These are phyloP conservation scores for Batrachochytrium dendrobatidis DNA, from an alignment of 371 early-diverging fungal genomes.

Conservation along the genomic window DNA sequence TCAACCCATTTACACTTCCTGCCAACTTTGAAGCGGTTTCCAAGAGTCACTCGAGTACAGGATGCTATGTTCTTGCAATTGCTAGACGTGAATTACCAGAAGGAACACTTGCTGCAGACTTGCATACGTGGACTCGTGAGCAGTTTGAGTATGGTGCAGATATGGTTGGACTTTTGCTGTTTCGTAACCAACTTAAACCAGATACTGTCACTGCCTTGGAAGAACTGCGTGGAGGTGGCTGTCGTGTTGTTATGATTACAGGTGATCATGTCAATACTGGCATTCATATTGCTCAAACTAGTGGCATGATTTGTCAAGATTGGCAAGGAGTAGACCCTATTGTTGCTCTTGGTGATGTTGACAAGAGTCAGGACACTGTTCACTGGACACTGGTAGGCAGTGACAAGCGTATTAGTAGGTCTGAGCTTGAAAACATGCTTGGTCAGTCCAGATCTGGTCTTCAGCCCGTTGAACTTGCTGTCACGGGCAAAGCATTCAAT, in stretches of 20 bases:
- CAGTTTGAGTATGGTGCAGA: slow-evolving; percentile 52
- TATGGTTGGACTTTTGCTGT: slow-evolving; percentile 64
- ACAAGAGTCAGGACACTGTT: slow-evolving; percentile 29
- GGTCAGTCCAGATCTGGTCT: slow-evolving; percentile 11
- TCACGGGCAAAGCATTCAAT: slow-evolving; percentile 60
- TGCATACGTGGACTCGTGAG: slow-evolving; percentile 40
- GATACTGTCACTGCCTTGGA: slow-evolving; percentile 61
- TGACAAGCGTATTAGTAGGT: slow-evolving; percentile 27
- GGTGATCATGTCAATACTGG: slow-evolving; percentile 89
- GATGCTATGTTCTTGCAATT: slow-evolving; percentile 69
- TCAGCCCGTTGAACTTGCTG: slow-evolving; percentile 49
- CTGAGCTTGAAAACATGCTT: slow-evolving; percentile 19
- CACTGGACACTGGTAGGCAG: slow-evolving; percentile 50
- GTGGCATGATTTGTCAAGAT: slow-evolving; percentile 56
- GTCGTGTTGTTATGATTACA: slow-evolving; percentile 81
- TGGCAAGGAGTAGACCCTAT: not conserved
- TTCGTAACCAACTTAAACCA: slow-evolving; percentile 73
- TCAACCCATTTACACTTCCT: slow-evolving; percentile 49
- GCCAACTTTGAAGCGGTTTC: slow-evolving; percentile 54
- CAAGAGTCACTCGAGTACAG: slow-evolving; percentile 52
- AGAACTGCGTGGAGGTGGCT: slow-evolving; percentile 63
- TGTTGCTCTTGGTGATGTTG: not conserved
- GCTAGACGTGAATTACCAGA: slow-evolving; percentile 49
- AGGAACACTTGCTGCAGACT: slow-evolving; percentile 21
- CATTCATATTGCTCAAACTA: slow-evolving; percentile 70